Percentiles rank a stretch among this genome's conserved stretches.
Conservation (phyloP, 2,329 filamentous ascomycete genomes). For the Teratosphaeria zuluensis region DNA sequence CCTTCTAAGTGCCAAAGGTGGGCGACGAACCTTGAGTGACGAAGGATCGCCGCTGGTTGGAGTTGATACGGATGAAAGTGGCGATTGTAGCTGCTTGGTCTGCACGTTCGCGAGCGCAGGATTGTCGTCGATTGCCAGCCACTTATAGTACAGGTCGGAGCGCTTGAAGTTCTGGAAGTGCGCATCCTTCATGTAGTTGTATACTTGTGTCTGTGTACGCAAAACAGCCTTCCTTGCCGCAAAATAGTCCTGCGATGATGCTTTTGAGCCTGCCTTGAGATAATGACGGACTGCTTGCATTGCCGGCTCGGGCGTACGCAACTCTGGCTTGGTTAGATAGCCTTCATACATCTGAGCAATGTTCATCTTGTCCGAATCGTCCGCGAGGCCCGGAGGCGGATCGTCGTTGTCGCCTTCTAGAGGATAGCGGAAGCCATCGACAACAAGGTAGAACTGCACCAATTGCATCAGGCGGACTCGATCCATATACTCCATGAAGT, state of each 20-base stretch:
- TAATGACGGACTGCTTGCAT: constrained; percentile 66
- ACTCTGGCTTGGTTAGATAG: constrained; percentile 72
- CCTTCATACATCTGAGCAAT: constrained; percentile 84
- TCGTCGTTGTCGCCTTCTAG: constrained; percentile 78
- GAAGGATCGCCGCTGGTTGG: constrained; percentile 9
- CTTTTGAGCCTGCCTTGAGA: constrained; percentile 64
- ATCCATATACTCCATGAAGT: constrained; percentile 99
- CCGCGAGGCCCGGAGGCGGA: constrained; percentile 39
- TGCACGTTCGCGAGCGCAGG: constrained; percentile 23
- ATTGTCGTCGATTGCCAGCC: constrained; percentile 72
- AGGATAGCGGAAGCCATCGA: constrained; percentile 90
- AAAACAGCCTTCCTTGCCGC: constrained; percentile 73
- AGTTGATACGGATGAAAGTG: constrained; percentile 10
- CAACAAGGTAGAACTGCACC: constrained; percentile 97
- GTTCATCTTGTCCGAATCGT: constrained; percentile 74
- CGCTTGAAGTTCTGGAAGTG: constrained; percentile 81
- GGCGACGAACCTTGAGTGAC: constrained; percentile 11
- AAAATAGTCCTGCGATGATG: constrained; percentile 72
- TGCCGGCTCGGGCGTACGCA: constrained; percentile 63
- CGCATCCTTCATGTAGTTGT: constrained; percentile 73
- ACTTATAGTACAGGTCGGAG: constrained; percentile 94
- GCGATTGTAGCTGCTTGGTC: constrained; percentile 5
- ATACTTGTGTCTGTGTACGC: constrained; percentile 67
- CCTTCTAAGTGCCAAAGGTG: constrained; percentile 15
- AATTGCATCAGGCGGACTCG: constrained; percentile 74